A percentile compares a stretch with the other conserved stretches of the same genome.
These are phyloP conservation scores for Rhizophora mangle DNA, from an alignment of 345 rosid species.

Conservation along the genomic window DNA sequence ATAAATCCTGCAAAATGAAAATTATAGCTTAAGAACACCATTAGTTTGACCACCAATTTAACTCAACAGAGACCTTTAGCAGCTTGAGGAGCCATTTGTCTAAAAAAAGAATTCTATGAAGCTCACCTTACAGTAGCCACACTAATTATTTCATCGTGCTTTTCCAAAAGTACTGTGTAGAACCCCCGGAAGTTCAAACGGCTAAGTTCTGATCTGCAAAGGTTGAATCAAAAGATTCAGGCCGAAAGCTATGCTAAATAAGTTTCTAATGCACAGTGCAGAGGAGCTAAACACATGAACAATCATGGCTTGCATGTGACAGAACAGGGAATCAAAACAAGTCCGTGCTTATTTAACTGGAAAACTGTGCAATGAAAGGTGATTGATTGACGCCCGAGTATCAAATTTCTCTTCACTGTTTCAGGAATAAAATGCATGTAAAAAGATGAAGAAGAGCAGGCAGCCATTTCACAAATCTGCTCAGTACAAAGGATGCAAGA, in stretches of 20 bases:
- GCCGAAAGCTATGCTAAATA: background rate
- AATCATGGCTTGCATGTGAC: too few relatives aligned
- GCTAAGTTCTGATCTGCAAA: slow-evolving; percentile 54
- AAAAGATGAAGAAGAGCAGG: background rate
- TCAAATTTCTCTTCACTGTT: too few relatives aligned
- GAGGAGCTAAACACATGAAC: background rate
- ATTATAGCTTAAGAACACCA: slow-evolving; percentile 1
- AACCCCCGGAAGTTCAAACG: slow-evolving; percentile 77
- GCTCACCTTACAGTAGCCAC: slow-evolving; percentile 68
- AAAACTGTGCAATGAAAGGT: background rate
- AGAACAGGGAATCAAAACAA: too few relatives aligned
- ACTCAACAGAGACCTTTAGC: too few relatives aligned
- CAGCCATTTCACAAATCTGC: background rate
- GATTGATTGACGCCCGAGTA: too few relatives aligned
- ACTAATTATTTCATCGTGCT: slow-evolving; percentile 55
- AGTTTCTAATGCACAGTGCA: background rate
- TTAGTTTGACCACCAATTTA: too few relatives aligned
- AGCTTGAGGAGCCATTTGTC: background rate
- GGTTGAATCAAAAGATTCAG: slow-evolving; percentile 11
- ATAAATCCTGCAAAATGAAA: slow-evolving; percentile 42
- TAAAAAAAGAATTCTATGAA: background rate
- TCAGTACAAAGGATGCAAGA: too few relatives aligned
- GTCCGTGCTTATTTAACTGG: too few relatives aligned
- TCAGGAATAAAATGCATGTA: too few relatives aligned
- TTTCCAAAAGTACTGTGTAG: slow-evolving; percentile 71